Base-by-base conservation (phyloP, 768 basidiomycete species). In the Macrolepiota albuminosa region DNA sequence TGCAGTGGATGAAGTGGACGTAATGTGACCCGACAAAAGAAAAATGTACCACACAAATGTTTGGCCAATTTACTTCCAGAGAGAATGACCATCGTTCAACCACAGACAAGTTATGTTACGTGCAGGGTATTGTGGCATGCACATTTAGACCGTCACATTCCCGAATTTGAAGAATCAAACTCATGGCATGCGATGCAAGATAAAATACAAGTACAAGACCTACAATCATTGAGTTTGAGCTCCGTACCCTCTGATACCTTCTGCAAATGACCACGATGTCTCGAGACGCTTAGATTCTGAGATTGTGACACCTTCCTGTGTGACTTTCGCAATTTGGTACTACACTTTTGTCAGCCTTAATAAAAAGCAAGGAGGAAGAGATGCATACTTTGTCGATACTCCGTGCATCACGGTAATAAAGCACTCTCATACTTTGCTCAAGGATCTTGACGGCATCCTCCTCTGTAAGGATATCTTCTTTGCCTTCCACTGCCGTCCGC, bases 311-410 rank as follows among this genome's bases (percentile, higher is more conserved):
- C 96, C 95, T 3, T 82, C 76, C 18, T 77, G 84, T 0, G 90
- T 94, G 67, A 98, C 84, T 0, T 83, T 93, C 5, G 94, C 95
- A 59, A 98, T 83, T 95, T 98, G 96, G 76, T 88, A 98, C 96
- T 98, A 70, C 1, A 58, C 9, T 37, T 18, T 6, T 26, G 59
- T 46, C 18, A 61, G 33, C 36, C 50, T 13, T 51, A 47, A 40
- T 34, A 42, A 14, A 31, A 29, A 34, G 57, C 42, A 29, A 29
- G 54, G 43, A 9, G 9, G 48, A 43, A 45, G n/a, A 8, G 31
- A 49, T 49, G 11, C 47, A 36, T 63, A 93, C 95, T 85, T 98
- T 97, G 82, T 98, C 91, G 72, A 95, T 77, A 77, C 91, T 93
- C 65, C 96, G 82, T 6, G 96, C 96, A 67, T 99, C 97, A 47